Evolutionary conservation across 2,329 filamentous ascomycete genomes (phyloP), one percentile per base, ranked within the genome.

Genomic region (Coniochaeta hoffmannii): DNA sequence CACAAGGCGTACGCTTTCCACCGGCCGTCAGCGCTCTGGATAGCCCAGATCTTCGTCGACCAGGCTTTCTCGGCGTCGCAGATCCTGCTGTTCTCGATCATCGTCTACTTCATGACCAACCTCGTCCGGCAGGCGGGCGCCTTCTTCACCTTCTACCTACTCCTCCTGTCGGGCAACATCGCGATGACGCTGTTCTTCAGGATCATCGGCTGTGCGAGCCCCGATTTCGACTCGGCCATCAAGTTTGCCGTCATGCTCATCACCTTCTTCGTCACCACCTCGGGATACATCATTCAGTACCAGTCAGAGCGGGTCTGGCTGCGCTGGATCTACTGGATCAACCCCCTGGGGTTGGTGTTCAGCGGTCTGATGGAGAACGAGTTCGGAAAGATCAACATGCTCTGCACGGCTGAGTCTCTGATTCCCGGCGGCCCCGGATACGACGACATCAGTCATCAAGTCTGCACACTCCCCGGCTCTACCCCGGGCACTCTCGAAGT

Each of bases 361-460:
- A 81, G 86, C 11, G 76, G 84, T 1, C 70, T 96, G 70, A 94
- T 96, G 89, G 83, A 89, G 63, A 96, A 96, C 64, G 91, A 96
- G 65, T 96, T 96, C 64, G 77, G 79, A 34, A 73, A 81, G 11
- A 75, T 89, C 41, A 77, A 85, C 28, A 74, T 96, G 66, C 83
- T 79, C 0, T 96, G 91, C 64, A 82, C 81, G 0, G 75, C 76
- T 1, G 77, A 80, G 46, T 89, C 83, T 0, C 73, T 96, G 4
- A 77, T 96, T 19, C 90, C 90, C 0, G 80, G 76, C 3, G 90
- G 90, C 0, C 76, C 81, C 1, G 81, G 78, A 1, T 95, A 96
- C 63, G 75, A 72, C 57, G 78, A 92, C 58, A 84, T 91, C 64
- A 75, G 81, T 38, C 76, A 92, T 63, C 90, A 94, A 70, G 87